Evolutionary conservation across 768 basidiomycete species (phyloP), one percentile per base, ranked within the genome.

Genomic region (Myochromella boudieri): DNA sequence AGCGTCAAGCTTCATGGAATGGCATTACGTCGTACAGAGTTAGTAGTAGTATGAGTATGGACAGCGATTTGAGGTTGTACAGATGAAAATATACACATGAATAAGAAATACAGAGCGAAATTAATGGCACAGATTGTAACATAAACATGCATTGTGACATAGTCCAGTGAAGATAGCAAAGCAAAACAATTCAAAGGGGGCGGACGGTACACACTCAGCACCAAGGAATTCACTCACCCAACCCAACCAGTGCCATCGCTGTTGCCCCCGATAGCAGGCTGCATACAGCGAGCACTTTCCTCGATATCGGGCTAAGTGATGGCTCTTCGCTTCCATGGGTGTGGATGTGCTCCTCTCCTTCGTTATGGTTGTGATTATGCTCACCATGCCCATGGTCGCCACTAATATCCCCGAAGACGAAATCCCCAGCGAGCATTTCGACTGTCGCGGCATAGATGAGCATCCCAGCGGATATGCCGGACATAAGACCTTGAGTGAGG

Each of bases 351-450:
- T 21, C 44, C n/a, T 53, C 48, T 14, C 32, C 51, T 15, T 40
- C 3, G 20, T 27, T 33, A 8, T 34, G 7, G 46, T 24, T 31
- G 14, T 45, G 8, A 7, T 42, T 22, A 28, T 52, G 50, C 14
- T 54, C 50, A 1, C 51, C 54, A 50, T 64, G 61, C 20, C 59
- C 62, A 45, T 63, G 60, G 72, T 48, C 64, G 69, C 67, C 63
- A 55, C 69, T 59, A 33, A 74, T 72, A 49, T 80, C 80, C 29
- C 88, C 85, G 66, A 86, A 85, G 33, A 91, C 85, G 54, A 91
- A 91, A 63, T 92, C 89, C 2, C 80, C 89, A 0, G 87, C 89
- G 42, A 92, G 78, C 85, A 92, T 91, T 72, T 91, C 90, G 6
- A 91, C 87, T 8, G 83, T 87, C 9, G 85, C 80, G 0, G 85